Evolutionary conservation across 352 stramenopile species (phyloP).

Genomic region (Globisporangium irregulare): DNA sequence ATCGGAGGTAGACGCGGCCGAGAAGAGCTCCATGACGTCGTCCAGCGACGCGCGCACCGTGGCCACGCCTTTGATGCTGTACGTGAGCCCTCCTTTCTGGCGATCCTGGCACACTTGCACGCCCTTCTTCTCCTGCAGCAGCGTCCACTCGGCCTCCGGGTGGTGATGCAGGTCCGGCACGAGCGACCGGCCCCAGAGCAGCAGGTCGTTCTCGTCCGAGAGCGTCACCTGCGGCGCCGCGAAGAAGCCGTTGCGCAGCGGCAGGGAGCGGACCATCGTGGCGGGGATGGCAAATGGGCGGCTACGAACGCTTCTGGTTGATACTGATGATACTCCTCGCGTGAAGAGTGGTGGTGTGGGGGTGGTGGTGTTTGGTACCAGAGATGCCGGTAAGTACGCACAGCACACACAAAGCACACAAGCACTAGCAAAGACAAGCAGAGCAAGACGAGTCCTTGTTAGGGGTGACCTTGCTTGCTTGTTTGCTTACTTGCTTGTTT

Average conservation of each 20-base stretch:
- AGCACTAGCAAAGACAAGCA: neutral
- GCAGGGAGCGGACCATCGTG: constrained; percentile 74
- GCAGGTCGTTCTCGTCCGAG: constrained; percentile 63
- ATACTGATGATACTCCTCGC: neutral
- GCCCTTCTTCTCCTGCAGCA: constrained; percentile 68
- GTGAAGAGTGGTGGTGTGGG: neutral
- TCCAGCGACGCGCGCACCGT: constrained; percentile 60
- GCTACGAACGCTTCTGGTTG: neutral
- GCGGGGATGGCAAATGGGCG: neutral
- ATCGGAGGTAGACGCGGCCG: constrained; percentile 47
- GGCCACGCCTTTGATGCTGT: constrained; percentile 65
- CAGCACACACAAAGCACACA: neutral
- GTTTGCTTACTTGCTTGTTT: constrained; percentile 1
- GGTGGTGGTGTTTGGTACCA: neutral
- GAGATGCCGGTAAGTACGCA: constrained; percentile 2
- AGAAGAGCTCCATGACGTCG: constrained; percentile 81
- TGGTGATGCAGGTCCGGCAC: constrained; percentile 67
- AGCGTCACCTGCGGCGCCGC: constrained; percentile 53
- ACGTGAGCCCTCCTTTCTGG: constrained; percentile 78
- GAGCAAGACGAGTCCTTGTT: constrained; percentile 6
- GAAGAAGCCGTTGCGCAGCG: constrained; percentile 79
- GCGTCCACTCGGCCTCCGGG: constrained; percentile 74
- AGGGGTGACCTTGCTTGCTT: neutral
- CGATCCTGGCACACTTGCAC: constrained; percentile 72
- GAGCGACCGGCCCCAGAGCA: constrained; percentile 72